phyloP scores from a whole-genome alignment of 1,284 basidiomycete genomes.

The Moniliella sp. region DNA sequence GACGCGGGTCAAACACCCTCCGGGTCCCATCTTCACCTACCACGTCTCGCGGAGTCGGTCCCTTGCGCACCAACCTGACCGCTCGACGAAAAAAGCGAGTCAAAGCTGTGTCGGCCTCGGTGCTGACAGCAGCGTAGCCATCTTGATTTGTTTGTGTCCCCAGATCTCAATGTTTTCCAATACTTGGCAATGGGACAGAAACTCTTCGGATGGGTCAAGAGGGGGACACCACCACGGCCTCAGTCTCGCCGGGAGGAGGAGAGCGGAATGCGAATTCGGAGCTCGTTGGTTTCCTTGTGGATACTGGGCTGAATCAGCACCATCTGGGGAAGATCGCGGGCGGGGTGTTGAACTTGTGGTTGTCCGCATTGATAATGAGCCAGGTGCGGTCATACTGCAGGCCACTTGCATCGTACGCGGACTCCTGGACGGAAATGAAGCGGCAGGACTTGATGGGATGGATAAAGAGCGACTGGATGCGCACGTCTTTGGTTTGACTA shows the following conservation, averaged over 20 bases:
- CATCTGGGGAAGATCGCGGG: slow-evolving; percentile 21
- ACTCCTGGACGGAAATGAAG: slow-evolving; percentile 13
- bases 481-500: slow-evolving; percentile 6
- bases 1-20: too few relatives aligned
- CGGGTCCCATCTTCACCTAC: too few relatives aligned
- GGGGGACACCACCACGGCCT: slow-evolving; percentile 5
- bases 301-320: slow-evolving; percentile 17
- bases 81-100: slow-evolving; percentile 18
- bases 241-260: too few relatives aligned
- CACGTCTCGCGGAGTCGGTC: slow-evolving; percentile 7
- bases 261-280: slow-evolving; percentile 16
- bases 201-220: slow-evolving; percentile 6
- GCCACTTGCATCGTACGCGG: slow-evolving; percentile 11
- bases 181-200: slow-evolving; percentile 10
- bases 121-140: slow-evolving; percentile 17
- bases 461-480: slow-evolving; percentile 6
- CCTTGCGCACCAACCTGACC: slow-evolving; percentile 17
- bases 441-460: slow-evolving; percentile 26
- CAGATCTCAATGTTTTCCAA: slow-evolving; percentile 18
- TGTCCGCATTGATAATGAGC: slow-evolving; percentile 20
- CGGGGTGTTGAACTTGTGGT: slow-evolving; percentile 18
- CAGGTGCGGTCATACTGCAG: slow-evolving; percentile 21
- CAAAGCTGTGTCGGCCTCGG: slow-evolving; percentile 15
- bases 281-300: slow-evolving; percentile 5
- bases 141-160: slow-evolving; percentile 11